Evolutionary conservation across 140 eudicot genomes (phyloP).

Genomic region (Anethum foeniculum): DNA sequence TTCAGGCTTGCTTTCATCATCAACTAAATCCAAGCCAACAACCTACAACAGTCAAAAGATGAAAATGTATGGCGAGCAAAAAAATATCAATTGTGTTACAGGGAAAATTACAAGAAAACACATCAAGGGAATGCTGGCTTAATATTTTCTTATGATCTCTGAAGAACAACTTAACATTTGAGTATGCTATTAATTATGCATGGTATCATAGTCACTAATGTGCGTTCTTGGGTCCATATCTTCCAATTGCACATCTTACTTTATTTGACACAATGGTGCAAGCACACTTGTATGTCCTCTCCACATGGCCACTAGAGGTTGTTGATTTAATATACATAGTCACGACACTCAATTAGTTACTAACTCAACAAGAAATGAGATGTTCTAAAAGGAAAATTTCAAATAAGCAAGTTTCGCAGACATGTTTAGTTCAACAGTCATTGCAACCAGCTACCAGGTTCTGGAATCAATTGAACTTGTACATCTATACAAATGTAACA

Average conservation of each 20-base stretch:
- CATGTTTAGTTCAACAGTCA: not conserved
- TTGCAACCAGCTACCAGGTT: not conserved
- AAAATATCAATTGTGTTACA: not conserved
- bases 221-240: not conserved
- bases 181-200: not conserved
- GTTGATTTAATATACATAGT: not conserved
- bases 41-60: constrained; percentile 38
- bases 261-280: not conserved
- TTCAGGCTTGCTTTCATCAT: constrained; percentile 99
- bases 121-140: not conserved
- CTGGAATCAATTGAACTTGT: not conserved
- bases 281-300: not conserved
- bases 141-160: not conserved
- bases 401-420: not conserved
- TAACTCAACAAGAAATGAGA: not conserved
- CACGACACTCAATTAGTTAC: not conserved
- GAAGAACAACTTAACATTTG: not conserved
- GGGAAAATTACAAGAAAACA: not conserved
- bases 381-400: not conserved
- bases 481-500: not conserved
- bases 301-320: not conserved
- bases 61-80: not conserved
- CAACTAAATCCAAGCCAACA: constrained; percentile 95
- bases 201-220: not conserved
- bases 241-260: not conserved